Evolutionary conservation across 768 basidiomycete species (phyloP).

Genomic region (Panellus pusillus): DNA sequence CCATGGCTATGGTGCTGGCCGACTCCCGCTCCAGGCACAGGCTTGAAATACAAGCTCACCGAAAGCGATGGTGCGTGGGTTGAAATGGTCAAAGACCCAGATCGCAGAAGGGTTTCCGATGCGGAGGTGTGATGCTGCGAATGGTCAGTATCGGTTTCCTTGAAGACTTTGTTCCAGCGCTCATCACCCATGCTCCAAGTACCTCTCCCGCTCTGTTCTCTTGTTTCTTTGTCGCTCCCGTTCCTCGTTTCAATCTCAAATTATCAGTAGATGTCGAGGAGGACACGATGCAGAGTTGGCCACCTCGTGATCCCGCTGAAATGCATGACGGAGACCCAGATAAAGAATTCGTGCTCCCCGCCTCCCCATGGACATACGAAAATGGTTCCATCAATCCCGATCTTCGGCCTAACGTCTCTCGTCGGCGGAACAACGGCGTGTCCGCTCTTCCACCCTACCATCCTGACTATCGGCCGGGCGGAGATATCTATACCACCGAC

Average conservation of each 20-base stretch:
- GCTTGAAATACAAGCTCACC: conserved; percentile 74
- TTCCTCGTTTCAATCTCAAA: not conserved
- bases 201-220: not conserved
- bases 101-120: conserved; percentile 22
- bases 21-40: conserved; percentile 60
- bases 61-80: conserved; percentile 75
- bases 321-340: conserved; percentile 30
- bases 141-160: conserved; percentile 2
- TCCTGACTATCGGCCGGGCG: conserved; percentile 57
- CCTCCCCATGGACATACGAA: conserved; percentile 86
- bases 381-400: conserved; percentile 74
- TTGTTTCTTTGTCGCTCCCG: conserved; percentile 6
- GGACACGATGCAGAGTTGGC: conserved; percentile 50
- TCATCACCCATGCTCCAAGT: conserved; percentile 6
- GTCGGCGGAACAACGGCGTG: conserved; percentile 32
- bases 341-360: conserved; percentile 47
- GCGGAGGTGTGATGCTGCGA: conserved; percentile 20
- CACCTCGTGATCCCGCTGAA: conserved; percentile 66
- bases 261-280: conserved; percentile 25
- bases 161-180: not conserved
- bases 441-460: conserved; percentile 74
- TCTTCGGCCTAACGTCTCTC: conserved; percentile 60
- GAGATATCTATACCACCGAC: conserved; percentile 28
- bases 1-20: conserved; percentile 88
- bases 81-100: conserved; percentile 34